Percentiles rank a stretch among this genome's conserved stretches.
These are phyloP conservation scores for Zygosaccharomyces bisporus DNA, from an alignment of 805 yeast species.

Conservation along the genomic window DNA sequence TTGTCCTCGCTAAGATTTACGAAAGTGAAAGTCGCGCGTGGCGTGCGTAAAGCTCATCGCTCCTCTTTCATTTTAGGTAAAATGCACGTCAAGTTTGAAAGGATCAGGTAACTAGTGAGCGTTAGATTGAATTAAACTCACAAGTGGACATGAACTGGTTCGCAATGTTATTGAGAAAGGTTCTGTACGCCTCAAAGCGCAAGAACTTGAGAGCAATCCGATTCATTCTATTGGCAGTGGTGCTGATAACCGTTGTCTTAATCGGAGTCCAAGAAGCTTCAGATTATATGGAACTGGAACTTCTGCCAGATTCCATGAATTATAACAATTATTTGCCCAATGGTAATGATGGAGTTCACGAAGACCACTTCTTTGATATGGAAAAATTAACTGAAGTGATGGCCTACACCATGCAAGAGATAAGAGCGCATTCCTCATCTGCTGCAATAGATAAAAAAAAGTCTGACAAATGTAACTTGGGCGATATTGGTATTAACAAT, in stretches of 20 bases:
- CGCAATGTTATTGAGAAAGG: conserved; percentile 6
- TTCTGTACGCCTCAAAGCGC: conserved; percentile 9
- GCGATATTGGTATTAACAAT: conserved; percentile 13
- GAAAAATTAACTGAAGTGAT: conserved; percentile 6
- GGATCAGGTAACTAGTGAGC: neutral
- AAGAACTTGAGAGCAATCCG: conserved; percentile 8
- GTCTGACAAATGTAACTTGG: conserved; percentile 13
- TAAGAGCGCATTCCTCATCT: conserved; percentile 16
- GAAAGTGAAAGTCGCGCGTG: neutral
- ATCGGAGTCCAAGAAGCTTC: conserved; percentile 8
- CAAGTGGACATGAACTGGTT: conserved; percentile 4
- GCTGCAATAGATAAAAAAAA: conserved; percentile 14
- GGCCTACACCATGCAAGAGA: conserved; percentile 11
- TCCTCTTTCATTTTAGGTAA: neutral
- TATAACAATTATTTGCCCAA: neutral
- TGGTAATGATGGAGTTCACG: neutral
- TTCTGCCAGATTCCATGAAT: conserved; percentile 2
- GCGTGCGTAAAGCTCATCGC: neutral
- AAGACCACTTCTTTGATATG: conserved; percentile 3
- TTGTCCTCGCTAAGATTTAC: too few species aligned
- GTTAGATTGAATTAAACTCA: neutral
- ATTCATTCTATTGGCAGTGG: conserved; percentile 1
- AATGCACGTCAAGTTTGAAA: neutral
- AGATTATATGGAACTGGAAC: conserved; percentile 9
- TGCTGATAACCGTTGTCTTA: conserved; percentile 4